phyloP scores from a whole-genome alignment of 75 land plant genomes.

The Picea glauca region DNA sequence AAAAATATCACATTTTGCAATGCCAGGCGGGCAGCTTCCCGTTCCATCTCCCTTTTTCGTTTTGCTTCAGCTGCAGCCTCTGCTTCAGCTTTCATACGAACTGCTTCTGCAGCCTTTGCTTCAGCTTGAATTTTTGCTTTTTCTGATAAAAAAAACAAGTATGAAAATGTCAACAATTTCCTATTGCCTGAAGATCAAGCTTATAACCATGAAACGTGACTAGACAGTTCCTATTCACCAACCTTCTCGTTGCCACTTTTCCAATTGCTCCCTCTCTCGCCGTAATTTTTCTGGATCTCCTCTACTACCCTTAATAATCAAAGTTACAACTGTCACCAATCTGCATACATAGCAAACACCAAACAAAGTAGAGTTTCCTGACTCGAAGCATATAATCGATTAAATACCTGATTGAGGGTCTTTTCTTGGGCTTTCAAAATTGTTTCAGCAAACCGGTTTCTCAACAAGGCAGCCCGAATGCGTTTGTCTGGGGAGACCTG shows the following conservation, averaged over 20 bases:
- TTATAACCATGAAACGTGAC: not conserved
- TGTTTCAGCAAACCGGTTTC: conserved; percentile 85
- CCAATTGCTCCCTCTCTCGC: conserved; percentile 61
- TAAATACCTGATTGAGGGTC: conserved; percentile 43
- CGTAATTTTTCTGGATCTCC: conserved; percentile 59
- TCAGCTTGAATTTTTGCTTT: conserved; percentile 74
- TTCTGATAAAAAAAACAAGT: conserved; percentile 33
- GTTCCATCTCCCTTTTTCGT: conserved; percentile 53
- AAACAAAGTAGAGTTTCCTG: not conserved
- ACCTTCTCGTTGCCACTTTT: conserved; percentile 80
- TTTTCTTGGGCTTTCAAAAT: conserved; percentile 83
- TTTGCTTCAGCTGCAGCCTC: conserved; percentile 41
- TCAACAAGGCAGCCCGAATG: conserved; percentile 79
- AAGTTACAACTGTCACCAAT: conserved; percentile 5
- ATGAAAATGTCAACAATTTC: not conserved
- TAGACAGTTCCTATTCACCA: not conserved
- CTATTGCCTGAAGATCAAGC: not conserved
- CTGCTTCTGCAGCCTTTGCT: conserved; percentile 65
- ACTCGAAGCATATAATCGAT: not conserved
- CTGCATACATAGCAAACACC: not conserved
- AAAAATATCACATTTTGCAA: conserved; percentile 50
- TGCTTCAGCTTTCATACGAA: conserved; percentile 44
- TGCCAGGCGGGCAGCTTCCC: conserved; percentile 77
- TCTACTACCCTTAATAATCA: conserved; percentile 39
- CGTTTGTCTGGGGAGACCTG: conserved; percentile 52